A percentile compares a stretch with the other conserved stretches of the same genome.
phyloP scores from a whole-genome alignment of 192 early-diverging fungal species.

The Backusella mclennaniae region DNA sequence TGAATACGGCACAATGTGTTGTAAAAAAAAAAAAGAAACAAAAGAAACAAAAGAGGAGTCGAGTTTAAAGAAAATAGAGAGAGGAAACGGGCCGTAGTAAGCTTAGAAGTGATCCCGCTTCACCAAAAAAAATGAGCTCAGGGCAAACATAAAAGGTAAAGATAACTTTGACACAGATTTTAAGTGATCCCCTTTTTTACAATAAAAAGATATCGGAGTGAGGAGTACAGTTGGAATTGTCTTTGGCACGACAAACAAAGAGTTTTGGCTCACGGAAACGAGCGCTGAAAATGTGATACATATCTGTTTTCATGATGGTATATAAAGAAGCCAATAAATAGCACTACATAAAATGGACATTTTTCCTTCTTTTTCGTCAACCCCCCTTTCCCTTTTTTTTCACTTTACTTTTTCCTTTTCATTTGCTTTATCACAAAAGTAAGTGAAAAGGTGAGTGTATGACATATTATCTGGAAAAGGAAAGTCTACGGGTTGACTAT shows the following conservation, averaged over 20 bases:
- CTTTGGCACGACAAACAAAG: slow-evolving; percentile 4
- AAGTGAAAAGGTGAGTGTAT: background rate
- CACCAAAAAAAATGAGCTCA: background rate
- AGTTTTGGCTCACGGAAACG: background rate
- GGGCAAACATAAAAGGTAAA: background rate
- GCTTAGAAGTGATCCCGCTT: background rate
- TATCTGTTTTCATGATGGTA: background rate
- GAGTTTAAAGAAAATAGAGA: background rate
- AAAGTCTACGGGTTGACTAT: background rate
- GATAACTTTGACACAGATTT: slow-evolving; percentile 1
- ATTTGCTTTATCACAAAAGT: background rate
- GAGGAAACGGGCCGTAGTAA: background rate
- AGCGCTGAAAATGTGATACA: slow-evolving; percentile 1
- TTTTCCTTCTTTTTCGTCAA: background rate
- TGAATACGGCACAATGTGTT: background rate
- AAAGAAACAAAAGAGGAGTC: background rate
- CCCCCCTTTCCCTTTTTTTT: background rate
- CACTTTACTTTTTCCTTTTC: background rate
- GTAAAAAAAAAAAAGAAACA: background rate
- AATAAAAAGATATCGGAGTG: background rate
- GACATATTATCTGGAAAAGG: background rate
- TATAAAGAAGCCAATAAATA: background rate
- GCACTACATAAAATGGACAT: background rate
- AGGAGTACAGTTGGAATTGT: background rate
- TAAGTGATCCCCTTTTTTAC: background rate